A percentile compares a stretch with the other conserved stretches of the same genome.
phyloP scores from a whole-genome alignment of 208 protist species.

The Crithidia fasciculata region DNA sequence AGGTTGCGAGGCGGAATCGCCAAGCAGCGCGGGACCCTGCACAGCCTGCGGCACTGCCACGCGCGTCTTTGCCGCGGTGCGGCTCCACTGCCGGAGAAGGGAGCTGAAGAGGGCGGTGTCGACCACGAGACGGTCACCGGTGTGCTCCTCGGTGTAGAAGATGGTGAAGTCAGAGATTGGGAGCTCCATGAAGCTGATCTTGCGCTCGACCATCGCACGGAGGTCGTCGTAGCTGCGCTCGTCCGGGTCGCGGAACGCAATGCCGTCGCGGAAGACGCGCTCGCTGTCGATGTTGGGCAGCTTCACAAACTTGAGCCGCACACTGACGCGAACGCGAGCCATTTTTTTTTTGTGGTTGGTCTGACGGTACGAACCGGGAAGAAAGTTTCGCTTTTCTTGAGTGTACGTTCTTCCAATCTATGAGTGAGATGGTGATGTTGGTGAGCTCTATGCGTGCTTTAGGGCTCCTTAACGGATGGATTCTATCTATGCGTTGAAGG shows the following conservation, averaged over 20 bases:
- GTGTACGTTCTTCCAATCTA: not conserved
- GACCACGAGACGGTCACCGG: conserved; percentile 76
- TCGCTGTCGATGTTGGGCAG: conserved; percentile 59
- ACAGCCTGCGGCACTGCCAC: not conserved
- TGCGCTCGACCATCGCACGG: conserved; percentile 65
- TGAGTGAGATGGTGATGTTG: not conserved
- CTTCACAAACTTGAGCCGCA: conserved; percentile 69
- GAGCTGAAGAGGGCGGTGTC: conserved; percentile 73
- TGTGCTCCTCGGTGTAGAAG: conserved; percentile 61
- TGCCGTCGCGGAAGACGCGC: conserved; percentile 76
- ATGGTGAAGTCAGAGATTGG: conserved; percentile 54
- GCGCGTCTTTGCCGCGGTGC: conserved; percentile 14
- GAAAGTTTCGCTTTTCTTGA: no score
- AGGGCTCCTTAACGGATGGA: no score
- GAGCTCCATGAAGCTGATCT: conserved; percentile 83
- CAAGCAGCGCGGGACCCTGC: conserved; percentile 10
- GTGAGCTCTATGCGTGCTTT: not conserved
- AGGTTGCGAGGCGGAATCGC: conserved; percentile 15
- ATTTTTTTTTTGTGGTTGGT: not conserved
- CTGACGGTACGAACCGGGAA: no score
- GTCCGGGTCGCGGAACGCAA: conserved; percentile 53
- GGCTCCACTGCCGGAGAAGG: conserved; percentile 50
- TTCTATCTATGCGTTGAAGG: not conserved
- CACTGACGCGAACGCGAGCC: conserved; percentile 24
- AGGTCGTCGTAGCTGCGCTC: conserved; percentile 65